These are phyloP conservation scores for Leishmania major DNA, from an alignment of 208 protist species.

Conservation along the genomic window DNA sequence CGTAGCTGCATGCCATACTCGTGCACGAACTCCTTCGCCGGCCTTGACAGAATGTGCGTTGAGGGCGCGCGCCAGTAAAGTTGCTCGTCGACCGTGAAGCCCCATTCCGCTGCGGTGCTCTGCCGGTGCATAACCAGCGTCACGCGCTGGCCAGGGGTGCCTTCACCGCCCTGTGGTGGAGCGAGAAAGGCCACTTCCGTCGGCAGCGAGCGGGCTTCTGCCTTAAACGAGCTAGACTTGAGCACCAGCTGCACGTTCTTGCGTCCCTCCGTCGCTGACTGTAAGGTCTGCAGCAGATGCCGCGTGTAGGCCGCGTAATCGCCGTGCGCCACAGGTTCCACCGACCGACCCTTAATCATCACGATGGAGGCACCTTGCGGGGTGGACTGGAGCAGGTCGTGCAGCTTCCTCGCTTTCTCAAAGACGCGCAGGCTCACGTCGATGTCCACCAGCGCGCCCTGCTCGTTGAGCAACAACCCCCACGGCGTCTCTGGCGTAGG, in stretches of 20 bases:
- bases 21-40: conserved; percentile 33
- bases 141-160: conserved; percentile 57
- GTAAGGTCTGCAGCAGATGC: conserved; percentile 23
- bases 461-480: conserved; percentile 78
- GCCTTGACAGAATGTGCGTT: conserved; percentile 14
- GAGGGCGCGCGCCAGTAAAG: conserved; percentile 30
- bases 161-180: conserved; percentile 53
- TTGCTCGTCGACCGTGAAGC: conserved; percentile 30
- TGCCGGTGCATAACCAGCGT: conserved; percentile 45
- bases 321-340: conserved; percentile 14
- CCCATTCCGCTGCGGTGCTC: conserved; percentile 37
- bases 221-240: conserved; percentile 33
- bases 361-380: conserved; percentile 43
- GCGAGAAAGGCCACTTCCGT: conserved; percentile 45
- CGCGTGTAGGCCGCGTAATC: conserved; percentile 21
- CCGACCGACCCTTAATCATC: conserved; percentile 40
- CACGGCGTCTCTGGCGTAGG: conserved; percentile 44
- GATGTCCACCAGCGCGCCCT: conserved; percentile 56
- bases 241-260: conserved; percentile 50
- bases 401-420: conserved; percentile 43
- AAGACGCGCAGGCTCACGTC: conserved; percentile 61
- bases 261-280: conserved; percentile 14
- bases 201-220: conserved; percentile 32
- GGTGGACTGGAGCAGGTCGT: conserved; percentile 49
- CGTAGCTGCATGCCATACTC: conserved; percentile 44